Conservation (phyloP, 192 early-diverging fungal species). For the Globomyces pollinis-pini region DNA sequence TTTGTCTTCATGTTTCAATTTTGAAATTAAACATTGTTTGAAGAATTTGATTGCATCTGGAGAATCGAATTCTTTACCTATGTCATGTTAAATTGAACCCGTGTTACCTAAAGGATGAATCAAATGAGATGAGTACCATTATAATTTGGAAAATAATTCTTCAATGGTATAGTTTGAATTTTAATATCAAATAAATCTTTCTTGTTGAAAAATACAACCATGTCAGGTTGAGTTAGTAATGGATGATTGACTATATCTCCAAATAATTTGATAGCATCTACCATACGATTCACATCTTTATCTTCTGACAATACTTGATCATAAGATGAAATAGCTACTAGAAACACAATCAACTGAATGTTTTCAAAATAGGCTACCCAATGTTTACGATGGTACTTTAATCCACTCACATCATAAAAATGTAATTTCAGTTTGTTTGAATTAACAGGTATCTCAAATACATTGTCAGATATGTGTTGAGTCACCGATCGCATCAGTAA, state of each 20-base stretch:
- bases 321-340: slow-evolving; percentile 27
- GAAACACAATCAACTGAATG: slow-evolving; percentile 32
- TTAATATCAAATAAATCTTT: slow-evolving; percentile 40
- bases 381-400: slow-evolving; percentile 19
- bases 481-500: slow-evolving; percentile 62
- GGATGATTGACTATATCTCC: slow-evolving; percentile 28
- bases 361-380: slow-evolving; percentile 39
- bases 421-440: slow-evolving; percentile 18
- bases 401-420: slow-evolving; percentile 38
- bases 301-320: slow-evolving; percentile 41
- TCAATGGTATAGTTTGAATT: slow-evolving; percentile 12
- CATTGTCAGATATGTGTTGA: slow-evolving; percentile 58
- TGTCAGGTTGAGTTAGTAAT: slow-evolving; percentile 18
- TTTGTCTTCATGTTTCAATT: background rate
- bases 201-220: slow-evolving; percentile 46
- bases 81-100: background rate
- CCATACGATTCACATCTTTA: slow-evolving; percentile 31
- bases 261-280: slow-evolving; percentile 35
- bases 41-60: background rate
- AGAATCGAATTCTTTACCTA: background rate
- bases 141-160: background rate
- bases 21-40: background rate
- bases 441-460: slow-evolving; percentile 43
- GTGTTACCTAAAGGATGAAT: too few species aligned
- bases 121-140: background rate